Evolutionary conservation across 78 protist genomes (phyloP).

Genomic region (Cyanophora paradoxa): DNA sequence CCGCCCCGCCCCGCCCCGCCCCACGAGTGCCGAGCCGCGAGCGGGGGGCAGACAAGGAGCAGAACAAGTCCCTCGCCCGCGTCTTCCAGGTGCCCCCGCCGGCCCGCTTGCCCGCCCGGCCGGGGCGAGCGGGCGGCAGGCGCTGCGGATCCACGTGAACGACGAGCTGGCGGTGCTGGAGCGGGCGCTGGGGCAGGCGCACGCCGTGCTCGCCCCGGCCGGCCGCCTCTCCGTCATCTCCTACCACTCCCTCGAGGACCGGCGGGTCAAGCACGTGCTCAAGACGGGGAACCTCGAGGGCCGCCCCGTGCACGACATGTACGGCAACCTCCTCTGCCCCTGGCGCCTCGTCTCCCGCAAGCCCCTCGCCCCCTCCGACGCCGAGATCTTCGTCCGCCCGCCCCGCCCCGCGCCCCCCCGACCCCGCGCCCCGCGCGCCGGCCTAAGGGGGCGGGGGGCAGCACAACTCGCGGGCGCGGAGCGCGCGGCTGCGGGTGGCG

Average conservation of each 20-base stretch:
- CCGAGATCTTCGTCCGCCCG: no score
- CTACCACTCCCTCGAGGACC: constrained; percentile 17
- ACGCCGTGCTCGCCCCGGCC: neutral
- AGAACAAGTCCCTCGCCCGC: neutral
- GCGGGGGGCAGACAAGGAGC: no score
- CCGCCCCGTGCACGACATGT: neutral
- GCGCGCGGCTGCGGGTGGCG: neutral
- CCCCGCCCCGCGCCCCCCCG: no score
- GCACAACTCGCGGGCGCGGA: neutral
- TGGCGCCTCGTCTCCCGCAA: constrained; percentile 1
- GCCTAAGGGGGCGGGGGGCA: no score
- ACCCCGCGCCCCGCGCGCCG: no score
- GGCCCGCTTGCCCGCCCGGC: neutral
- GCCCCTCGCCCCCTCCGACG: neutral
- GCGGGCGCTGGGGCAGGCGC: neutral
- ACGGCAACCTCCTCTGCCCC: neutral
- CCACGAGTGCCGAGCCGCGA: no score
- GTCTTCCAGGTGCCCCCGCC: neutral
- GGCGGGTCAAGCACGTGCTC: neutral
- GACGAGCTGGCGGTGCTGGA: constrained; percentile 8
- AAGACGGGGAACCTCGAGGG: neutral
- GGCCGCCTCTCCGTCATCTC: constrained; percentile 9
- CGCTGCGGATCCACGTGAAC: constrained; percentile 2
- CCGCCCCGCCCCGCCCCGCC: no score
- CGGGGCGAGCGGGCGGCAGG: neutral